A percentile compares a stretch with the other conserved stretches of the same genome.
Evolutionary conservation across 495 filamentous ascomycete species (phyloP).

Genomic region (Apodospora peruviana): DNA sequence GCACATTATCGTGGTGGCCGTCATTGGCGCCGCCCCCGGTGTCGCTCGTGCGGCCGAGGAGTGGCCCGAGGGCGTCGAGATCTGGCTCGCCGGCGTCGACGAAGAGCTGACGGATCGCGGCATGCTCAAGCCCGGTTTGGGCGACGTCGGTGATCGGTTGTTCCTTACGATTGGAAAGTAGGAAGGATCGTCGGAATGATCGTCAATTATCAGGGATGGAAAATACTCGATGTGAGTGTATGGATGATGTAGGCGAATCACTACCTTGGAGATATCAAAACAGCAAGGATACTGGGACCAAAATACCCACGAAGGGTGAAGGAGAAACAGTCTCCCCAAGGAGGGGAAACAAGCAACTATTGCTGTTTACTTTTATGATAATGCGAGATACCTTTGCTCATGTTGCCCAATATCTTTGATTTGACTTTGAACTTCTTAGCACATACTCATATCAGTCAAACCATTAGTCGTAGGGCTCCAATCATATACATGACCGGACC

Average conservation of each 20-base stretch:
- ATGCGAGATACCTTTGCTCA: too few species aligned
- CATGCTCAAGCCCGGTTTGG: slow-evolving; percentile 88
- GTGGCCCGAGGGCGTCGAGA: slow-evolving; percentile 68
- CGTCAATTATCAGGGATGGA: background rate
- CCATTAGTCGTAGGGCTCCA: background rate
- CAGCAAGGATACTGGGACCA: too few species aligned
- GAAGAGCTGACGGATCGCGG: slow-evolving; percentile 62
- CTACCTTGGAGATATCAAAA: too few species aligned
- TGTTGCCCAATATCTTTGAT: too few species aligned
- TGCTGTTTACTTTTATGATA: too few species aligned
- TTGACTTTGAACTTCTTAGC: background rate
- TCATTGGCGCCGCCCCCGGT: slow-evolving; percentile 65
- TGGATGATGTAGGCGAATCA: too few species aligned
- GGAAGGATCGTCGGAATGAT: background rate
- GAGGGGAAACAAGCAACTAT: too few species aligned
- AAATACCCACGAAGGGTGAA: too few species aligned
- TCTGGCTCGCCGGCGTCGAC: slow-evolving; percentile 83
- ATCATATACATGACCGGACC: background rate
- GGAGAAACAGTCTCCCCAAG: too few species aligned
- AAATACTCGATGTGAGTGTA: too few species aligned
- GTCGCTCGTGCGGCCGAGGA: slow-evolving; percentile 62
- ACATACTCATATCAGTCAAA: too few species aligned
- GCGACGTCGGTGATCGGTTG: slow-evolving; percentile 87
- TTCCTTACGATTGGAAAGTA: slow-evolving; percentile 93
- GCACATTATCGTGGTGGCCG: slow-evolving; percentile 70